Evolutionary conservation across 495 filamentous ascomycete genomes (phyloP), one percentile per base, ranked within the genome.

Genomic region (Penicillium waksmanii): DNA sequence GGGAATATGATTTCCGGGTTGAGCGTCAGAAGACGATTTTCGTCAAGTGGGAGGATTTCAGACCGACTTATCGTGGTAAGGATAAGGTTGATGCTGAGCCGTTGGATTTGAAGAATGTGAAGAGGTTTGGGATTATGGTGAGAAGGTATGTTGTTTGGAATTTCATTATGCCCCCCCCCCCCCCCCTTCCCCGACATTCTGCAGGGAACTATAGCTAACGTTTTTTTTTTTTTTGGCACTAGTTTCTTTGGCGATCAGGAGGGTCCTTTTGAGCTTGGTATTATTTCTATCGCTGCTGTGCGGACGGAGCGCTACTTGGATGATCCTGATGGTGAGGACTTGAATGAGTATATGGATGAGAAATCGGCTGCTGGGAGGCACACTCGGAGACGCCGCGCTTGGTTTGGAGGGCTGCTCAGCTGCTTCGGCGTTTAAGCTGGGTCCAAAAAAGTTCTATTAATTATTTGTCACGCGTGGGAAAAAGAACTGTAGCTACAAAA

Each of bases 241-340:
- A 91, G 88, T 66, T 92, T 91, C 73, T 93, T 93, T 65, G 90
- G 87, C 8, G 78, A 81, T 0, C 90, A 93, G 71, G 76, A 89
- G 61, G 90, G 90, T 15, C 72, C 80, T 12, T 95, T 93, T 60
- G 73, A 67, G 15, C 69, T 95, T 15, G 72, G 77, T 6, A 62
- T 94, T 18, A 65, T 60, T 8, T 83, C 80, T 3, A 82, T 89
- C 50, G 67, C 75, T 6, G 77, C 80, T 0, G 46, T 80, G 44
- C 52, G 66, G n/a, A 61, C 42, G 9, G 60, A 70, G 17, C 34
- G 42, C 17, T 70, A 68, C 46, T 19, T 53, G 25, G 64, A 68
- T 64, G 34, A 66, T 11, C 61, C 57, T 13, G 33, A 63, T 34
- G 60, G 50, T 9, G 60, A 58, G 12, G 21, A 36, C 15, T 25